These are phyloP conservation scores for Actinomortierella wolfii DNA, from an alignment of 371 early-diverging fungal species.

Conservation along the genomic window DNA sequence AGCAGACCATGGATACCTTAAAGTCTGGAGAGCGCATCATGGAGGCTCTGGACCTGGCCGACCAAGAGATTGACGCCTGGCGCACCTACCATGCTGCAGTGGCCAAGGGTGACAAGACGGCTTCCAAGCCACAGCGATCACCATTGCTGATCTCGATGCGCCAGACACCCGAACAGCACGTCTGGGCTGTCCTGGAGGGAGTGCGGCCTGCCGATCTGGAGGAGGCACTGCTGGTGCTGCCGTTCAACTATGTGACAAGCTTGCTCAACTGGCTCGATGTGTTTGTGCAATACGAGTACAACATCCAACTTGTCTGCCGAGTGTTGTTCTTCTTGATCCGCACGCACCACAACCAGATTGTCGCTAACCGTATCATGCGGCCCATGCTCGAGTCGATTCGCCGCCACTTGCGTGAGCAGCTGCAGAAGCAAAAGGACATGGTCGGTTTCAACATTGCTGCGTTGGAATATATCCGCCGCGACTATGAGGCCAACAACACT, in stretches of 20 bases:
- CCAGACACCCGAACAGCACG: constrained; percentile 80
- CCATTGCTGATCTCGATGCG: constrained; percentile 76
- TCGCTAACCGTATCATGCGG: constrained; percentile 75
- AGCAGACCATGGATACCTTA: constrained; percentile 86
- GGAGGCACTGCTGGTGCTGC: constrained; percentile 86
- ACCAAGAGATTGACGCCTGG: constrained; percentile 77
- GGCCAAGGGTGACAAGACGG: constrained; percentile 57
- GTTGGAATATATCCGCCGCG: constrained; percentile 68
- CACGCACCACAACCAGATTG: constrained; percentile 85
- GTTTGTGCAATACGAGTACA: constrained; percentile 67
- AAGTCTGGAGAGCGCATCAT: constrained; percentile 92
- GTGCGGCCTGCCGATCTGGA: constrained; percentile 86
- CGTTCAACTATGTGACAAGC: constrained; percentile 77
- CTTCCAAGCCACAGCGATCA: constrained; percentile 65
- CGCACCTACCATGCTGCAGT: constrained; percentile 61
- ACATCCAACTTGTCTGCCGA: constrained; percentile 75
- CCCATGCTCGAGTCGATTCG: constrained; percentile 80
- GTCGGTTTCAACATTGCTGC: constrained; percentile 84
- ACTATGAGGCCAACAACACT: constrained; percentile 73
- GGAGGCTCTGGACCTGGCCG: constrained; percentile 89
- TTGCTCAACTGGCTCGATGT: constrained; percentile 74
- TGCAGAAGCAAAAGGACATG: constrained; percentile 75
- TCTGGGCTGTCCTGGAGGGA: constrained; percentile 74
- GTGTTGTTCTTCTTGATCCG: constrained; percentile 81
- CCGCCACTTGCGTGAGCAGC: constrained; percentile 58